Base-by-base conservation (phyloP, 1,284 basidiomycete species). In the Coniferiporia sulphurascens region DNA sequence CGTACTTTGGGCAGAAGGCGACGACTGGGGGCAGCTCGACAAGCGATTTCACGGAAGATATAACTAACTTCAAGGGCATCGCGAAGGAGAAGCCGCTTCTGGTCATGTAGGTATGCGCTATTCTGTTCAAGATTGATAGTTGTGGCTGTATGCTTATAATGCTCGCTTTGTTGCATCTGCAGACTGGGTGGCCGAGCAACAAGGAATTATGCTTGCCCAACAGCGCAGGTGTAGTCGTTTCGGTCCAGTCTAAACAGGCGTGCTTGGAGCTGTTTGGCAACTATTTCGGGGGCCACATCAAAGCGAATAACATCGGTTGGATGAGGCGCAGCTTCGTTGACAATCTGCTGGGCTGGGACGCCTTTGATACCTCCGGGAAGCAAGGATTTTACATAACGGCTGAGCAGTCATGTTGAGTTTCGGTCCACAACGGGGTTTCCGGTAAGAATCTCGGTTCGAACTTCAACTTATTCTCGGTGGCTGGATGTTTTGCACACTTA, bases 141-240 rank as follows among this genome's bases (percentile, higher is more conserved):
- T 27, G 27, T 27, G 2, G 27, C 27, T 27, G 27, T 2, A 27
- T 27, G 27, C 27, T 27, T 27, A 27, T 27, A 27, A 27, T 27
- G 27, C 27, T 27, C 27, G 27, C 27, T 5, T 27, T 27, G 27
- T 27, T 5, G 27, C 27, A 27, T 49, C 8, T 9, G 38, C 48
- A 63, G 61, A 60, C 61, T 32, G 63, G 65, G 43, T 65, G 65
- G 65, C 65, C 65, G 8, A 61, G 56, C 13, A 64, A 63, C 38
- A 51, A 61, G 21, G 55, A 62, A 3, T 54, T 56, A 4, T 65
- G 56, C 36, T 21, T 52, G 10, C 57, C 63, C 17, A 65, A 65
- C 52, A 62, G 60, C 46, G 34, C 38, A 22, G 50, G 56, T 17
- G 54, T 62, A 21, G 63, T 61, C 22, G 64, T 60, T 43, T 59